Conservation (phyloP, 2,329 filamentous ascomycete genomes). For the Diaporthe destruens region DNA sequence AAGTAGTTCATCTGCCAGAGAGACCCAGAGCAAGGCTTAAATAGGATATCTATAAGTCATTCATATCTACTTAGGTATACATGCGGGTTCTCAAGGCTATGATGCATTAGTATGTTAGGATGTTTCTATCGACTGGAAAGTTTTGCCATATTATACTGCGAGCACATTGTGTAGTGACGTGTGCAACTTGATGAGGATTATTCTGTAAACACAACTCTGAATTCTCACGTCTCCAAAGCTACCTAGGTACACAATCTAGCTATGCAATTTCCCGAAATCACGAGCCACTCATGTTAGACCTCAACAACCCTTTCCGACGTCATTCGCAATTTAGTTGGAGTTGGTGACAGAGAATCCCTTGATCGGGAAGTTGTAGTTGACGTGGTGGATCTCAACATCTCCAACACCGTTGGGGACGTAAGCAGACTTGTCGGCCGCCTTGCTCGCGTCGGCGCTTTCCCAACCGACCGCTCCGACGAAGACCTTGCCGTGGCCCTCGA, state of each 20-base stretch:
- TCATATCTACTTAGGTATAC: no score
- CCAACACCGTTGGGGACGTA: constrained; percentile 38
- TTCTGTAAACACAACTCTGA: neutral
- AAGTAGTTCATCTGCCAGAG: neutral
- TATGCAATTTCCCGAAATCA: neutral
- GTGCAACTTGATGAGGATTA: no score
- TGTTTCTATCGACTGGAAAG: neutral
- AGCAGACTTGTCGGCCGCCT: constrained; percentile 42
- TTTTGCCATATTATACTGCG: no score
- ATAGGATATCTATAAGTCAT: neutral
- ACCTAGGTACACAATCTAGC: neutral
- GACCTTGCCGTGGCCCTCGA: constrained; percentile 43
- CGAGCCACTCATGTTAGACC: neutral
- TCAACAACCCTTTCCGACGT: no score
- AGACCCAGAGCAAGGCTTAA: neutral
- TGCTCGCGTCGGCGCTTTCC: constrained; percentile 45
- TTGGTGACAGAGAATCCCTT: constrained; percentile 45
- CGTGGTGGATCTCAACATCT: constrained; percentile 45
- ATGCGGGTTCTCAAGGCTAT: no score
- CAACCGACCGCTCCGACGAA: constrained; percentile 48
- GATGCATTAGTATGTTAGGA: rapidly evolving
- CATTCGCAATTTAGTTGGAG: constrained; percentile 9
- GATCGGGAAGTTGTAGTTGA: constrained; percentile 48
- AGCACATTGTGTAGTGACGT: neutral
- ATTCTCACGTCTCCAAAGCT: constrained; percentile 5